Evolutionary conservation across 345 rosid species (phyloP), one percentile per base, ranked within the genome.

Genomic region (Raphanus raphanistrum): DNA sequence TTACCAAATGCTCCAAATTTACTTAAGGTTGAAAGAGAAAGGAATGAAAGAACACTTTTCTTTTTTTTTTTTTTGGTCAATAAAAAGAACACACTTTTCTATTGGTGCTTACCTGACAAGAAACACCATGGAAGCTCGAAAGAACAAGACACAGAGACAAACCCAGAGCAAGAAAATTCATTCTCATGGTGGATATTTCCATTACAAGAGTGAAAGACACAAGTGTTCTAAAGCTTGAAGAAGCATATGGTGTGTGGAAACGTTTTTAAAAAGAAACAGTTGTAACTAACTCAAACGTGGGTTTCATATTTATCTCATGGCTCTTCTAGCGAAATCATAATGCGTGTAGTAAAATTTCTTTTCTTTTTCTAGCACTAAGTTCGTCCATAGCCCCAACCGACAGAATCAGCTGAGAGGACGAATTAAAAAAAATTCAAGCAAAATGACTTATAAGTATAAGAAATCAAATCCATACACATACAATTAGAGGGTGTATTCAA

Each of bases 271-370:
- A 72, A 12, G 17, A 79, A 55, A 36, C 77, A 11, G 77, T 60
- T 79, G 82, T 79, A 79, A 79, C 82, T 66, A 79, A 79, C 77
- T 73, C 6, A 61, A 78, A 79, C 73, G 81, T 78, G 77, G 25
- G 26, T 65, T 72, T 72, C 64, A 33, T 62, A 10, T 73, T 45
- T 32, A 21, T 73, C 17, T 60, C 36, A 63, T 67, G 36, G 21
- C 61, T 41, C 43, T 64, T 63, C 16, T 62, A 27, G 64, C 11
- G 5, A 61, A 26, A 25, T 63, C 57, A 26, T 50, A 52, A 48
- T 10, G 21, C 45, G 16, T 68, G 38, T 60, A 43, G 16, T 57
- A 21, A 41, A 15, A 36, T 32, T 41, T 29, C 2, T 2, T 3
- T 48, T 54, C 7, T 48, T 17, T 17, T 54, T 5, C 60, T 54